Evolutionary conservation across 2,329 filamentous ascomycete genomes (phyloP).

Genomic region (Colletotrichum simmondsii): DNA sequence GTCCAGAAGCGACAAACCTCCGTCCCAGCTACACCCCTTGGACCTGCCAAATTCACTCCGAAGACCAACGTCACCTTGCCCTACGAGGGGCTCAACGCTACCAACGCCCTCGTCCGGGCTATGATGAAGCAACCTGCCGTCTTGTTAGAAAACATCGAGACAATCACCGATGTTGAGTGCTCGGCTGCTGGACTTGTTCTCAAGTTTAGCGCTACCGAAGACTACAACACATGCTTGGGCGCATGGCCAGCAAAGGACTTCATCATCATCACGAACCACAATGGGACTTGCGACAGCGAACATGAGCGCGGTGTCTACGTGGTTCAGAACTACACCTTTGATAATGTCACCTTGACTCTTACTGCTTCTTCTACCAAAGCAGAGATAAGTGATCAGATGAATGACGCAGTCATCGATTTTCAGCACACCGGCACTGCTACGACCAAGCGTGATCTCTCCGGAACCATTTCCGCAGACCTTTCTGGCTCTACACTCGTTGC

Average conservation of each 20-base stretch:
- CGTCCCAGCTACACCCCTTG: neutral
- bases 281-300: slow-evolving; percentile 50
- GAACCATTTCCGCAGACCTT: slow-evolving; percentile 20
- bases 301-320: slow-evolving; percentile 52
- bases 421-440: slow-evolving; percentile 28
- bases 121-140: slow-evolving; percentile 35
- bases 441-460: slow-evolving; percentile 26
- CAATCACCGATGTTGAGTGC: slow-evolving; percentile 31
- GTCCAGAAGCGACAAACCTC: slow-evolving; percentile 11
- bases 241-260: slow-evolving; percentile 39
- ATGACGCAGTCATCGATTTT: slow-evolving; percentile 32
- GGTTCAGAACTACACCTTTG: slow-evolving; percentile 35
- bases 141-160: slow-evolving; percentile 36
- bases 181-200: slow-evolving; percentile 29
- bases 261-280: slow-evolving; percentile 54
- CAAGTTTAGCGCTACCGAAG: slow-evolving; percentile 29
- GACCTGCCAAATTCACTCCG: slow-evolving; percentile 35
- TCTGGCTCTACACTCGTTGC: slow-evolving; percentile 22
- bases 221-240: slow-evolving; percentile 34
- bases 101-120: slow-evolving; percentile 29
- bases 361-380: slow-evolving; percentile 17
- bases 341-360: slow-evolving; percentile 23
- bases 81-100: slow-evolving; percentile 33
- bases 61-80: slow-evolving; percentile 33
- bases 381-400: slow-evolving; percentile 26